Percentiles rank a stretch among this genome's conserved stretches.
phyloP scores from a whole-genome alignment of 2,329 filamentous ascomycete species.

The Chaetomium globosum region DNA sequence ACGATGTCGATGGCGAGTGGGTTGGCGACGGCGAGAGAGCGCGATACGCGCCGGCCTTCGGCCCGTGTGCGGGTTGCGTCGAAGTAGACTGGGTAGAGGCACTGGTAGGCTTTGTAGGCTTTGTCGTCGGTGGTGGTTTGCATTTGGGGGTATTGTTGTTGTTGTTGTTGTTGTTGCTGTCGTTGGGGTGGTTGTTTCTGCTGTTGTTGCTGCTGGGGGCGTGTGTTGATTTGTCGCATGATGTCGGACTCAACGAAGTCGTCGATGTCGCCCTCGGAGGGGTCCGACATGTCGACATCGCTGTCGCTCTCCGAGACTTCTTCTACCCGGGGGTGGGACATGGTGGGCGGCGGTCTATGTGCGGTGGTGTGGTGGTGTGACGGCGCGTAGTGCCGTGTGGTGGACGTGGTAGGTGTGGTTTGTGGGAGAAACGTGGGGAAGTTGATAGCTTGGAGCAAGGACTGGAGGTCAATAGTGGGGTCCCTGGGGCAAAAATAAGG shows the following conservation, averaged over 20 bases:
- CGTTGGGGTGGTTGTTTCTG: slow-evolving; percentile 15
- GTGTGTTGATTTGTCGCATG: slow-evolving; percentile 48
- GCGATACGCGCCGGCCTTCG: slow-evolving; percentile 77
- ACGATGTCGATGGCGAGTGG: slow-evolving; percentile 89
- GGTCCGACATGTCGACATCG: slow-evolving; percentile 74
- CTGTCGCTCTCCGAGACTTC: slow-evolving; percentile 86
- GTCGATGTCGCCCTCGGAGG: slow-evolving; percentile 81
- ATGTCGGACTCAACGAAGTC: slow-evolving; percentile 63
- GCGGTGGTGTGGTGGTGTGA: not conserved
- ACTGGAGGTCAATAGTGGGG: slow-evolving; percentile 21
- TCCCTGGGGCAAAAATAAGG: slow-evolving; percentile 10
- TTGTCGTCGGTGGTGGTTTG: slow-evolving; percentile 50
- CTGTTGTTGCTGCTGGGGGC: slow-evolving; percentile 17
- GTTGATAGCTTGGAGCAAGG: not conserved
- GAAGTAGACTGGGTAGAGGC: slow-evolving; percentile 95
- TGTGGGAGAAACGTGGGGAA: not conserved
- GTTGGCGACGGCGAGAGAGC: slow-evolving; percentile 73
- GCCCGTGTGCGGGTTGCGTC: slow-evolving; percentile 73
- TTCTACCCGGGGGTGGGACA: slow-evolving; percentile 82
- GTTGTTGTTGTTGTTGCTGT: slow-evolving; percentile 18
- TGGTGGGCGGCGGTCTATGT: slow-evolving; percentile 21
- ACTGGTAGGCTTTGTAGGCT: slow-evolving; percentile 76
- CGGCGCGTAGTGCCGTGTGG: not conserved
- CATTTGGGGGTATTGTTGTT: slow-evolving; percentile 36
- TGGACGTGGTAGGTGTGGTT: not conserved